These are phyloP conservation scores for Gracilaria gracilis DNA, from an alignment of 23 red algal genomes.

Conservation along the genomic window DNA sequence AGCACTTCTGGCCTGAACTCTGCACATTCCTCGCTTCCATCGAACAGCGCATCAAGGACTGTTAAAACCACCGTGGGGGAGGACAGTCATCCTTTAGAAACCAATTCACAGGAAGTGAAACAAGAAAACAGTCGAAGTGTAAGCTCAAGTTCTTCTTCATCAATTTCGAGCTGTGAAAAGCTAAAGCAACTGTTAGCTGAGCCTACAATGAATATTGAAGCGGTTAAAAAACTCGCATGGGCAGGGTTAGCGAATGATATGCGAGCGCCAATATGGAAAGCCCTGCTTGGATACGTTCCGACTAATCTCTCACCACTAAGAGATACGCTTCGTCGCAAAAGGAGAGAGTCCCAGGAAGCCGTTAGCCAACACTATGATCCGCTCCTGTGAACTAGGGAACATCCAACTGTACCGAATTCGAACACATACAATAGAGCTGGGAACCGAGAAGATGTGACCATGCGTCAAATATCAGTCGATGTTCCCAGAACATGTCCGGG, in stretches of 20 bases:
- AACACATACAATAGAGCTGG: slow-evolving; percentile 53
- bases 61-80: neutral
- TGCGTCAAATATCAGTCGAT: slow-evolving; percentile 91
- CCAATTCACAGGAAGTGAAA: neutral
- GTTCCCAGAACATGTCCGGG: slow-evolving; percentile 86
- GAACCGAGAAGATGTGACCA: slow-evolving; percentile 64
- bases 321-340: slow-evolving; percentile 62
- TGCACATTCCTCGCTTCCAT: neutral
- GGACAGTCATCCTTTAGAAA: neutral
- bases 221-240: slow-evolving; percentile 77
- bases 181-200: slow-evolving; percentile 30
- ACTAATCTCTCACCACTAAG: slow-evolving; percentile 41
- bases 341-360: slow-evolving; percentile 76
- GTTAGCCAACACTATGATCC: slow-evolving; percentile 69
- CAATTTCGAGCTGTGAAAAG: slow-evolving; percentile 36
- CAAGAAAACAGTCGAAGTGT: neutral
- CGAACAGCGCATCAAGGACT: neutral
- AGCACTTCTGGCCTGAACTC: neutral
- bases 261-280: slow-evolving; percentile 80
- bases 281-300: slow-evolving; percentile 88
- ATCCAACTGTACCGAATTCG: slow-evolving; percentile 17
- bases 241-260: slow-evolving; percentile 59
- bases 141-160: neutral
- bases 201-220: slow-evolving; percentile 42
- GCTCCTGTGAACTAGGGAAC: neutral